These are phyloP conservation scores for Ustilago crameri DNA, from an alignment of 1,284 basidiomycete species.

Conservation along the genomic window DNA sequence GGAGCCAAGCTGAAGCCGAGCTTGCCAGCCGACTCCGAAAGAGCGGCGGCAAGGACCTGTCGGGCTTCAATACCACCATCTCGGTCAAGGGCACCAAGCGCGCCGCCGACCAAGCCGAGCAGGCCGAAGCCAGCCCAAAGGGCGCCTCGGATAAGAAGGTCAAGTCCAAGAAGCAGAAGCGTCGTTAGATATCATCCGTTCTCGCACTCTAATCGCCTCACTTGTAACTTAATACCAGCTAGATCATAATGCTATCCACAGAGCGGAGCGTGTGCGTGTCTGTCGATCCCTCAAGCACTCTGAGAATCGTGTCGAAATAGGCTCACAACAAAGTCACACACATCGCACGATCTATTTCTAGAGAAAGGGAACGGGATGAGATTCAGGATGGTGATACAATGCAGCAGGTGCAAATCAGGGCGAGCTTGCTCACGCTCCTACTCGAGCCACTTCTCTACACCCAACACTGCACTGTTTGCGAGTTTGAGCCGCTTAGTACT, in stretches of 20 bases:
- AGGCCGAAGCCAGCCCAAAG: constrained; percentile 23
- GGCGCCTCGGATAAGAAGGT: constrained; percentile 18
- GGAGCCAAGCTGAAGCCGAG: constrained; percentile 62
- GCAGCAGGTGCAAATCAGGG: no score
- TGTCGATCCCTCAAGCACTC: no score
- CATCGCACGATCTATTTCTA: no score
- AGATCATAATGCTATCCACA: no score
- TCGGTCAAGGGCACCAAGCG: constrained; percentile 49
- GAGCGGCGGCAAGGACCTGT: constrained; percentile 40
- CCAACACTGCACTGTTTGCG: background rate
- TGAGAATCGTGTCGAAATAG: no score
- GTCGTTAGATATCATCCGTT: no score
- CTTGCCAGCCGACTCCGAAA: constrained; percentile 51
- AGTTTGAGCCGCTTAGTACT: constrained; percentile 53
- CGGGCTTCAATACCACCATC: constrained; percentile 50
- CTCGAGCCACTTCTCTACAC: background rate
- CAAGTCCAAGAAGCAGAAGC: constrained; percentile 38
- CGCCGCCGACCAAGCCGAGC: constrained; percentile 20
- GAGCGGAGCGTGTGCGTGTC: no score
- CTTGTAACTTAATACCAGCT: no score
- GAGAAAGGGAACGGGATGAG: no score
- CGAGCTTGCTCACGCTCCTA: background rate
- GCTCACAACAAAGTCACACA: background rate
- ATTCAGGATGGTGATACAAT: background rate
- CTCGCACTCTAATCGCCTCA: no score